Base-by-base conservation (phyloP, 441 rosid species). In the Pelargonium citronellum region DNA sequence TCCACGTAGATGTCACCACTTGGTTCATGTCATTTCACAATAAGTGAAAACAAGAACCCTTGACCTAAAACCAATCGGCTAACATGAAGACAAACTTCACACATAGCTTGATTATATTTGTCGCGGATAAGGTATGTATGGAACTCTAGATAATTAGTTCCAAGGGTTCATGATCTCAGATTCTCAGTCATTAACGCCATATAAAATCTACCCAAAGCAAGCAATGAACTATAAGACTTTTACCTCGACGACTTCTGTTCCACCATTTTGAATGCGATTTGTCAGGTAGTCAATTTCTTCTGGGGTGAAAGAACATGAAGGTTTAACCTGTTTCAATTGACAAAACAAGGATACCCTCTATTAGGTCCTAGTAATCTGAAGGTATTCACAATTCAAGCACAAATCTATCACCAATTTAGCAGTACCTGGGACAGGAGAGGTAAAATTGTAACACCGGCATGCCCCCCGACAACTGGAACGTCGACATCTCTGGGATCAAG, bases 391-490 rank as follows among this genome's bases (percentile, higher is more conserved):
- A 7, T 7, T 41, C 46, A 9, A 41, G 12, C 46, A 41, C 46
- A 41, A 8, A 41, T 8, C 1, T 41, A 49, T 49, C 55, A 13
- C 27, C 17, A 55, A 66, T 15, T 17, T 62, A 13, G 39, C 17
- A 15, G 30, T 55, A 91, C 90, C 86, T 87, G 94, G 53, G 91
- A 89, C 72, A 87, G 64, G 51, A 92, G 88, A 64, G 98, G 98
- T 82, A 92, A 83, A 60, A 89, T 92, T 12, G 96, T 90, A 71
- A 90, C 93, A 69, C 96, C 96, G 0, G 96, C 79, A 69, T 92
- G 96, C 58, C 98, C 98, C 19, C 96, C 95, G 66, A 89, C 94
- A 37, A 90, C 96, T 2, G 98, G 98, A 77, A 86, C 94, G 77
- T 83, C 83, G 9, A 89, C 94, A 74, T 85, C 87, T 79, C 94